These are phyloP conservation scores for Pinus tabuliformis DNA, from an alignment of 75 land plant species.

Conservation along the genomic window DNA sequence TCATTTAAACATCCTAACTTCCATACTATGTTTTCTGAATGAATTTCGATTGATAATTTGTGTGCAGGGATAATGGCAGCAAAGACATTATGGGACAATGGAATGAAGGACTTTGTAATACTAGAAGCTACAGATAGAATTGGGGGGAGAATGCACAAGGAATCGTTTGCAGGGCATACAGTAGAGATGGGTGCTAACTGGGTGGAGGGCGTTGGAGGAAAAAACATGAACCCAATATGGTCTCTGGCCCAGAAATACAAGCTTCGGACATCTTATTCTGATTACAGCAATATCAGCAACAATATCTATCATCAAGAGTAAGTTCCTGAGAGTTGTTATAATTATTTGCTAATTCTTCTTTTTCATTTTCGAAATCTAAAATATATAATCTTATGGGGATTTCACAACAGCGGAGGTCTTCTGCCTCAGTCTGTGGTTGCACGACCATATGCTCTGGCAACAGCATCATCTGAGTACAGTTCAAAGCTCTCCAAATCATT, in stretches of 20 bases:
- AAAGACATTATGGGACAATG: constrained; percentile 46
- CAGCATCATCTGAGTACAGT: background rate
- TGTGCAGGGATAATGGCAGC: constrained; percentile 61
- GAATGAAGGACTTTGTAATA: constrained; percentile 46
- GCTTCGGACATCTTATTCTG: constrained; percentile 23
- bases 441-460: background rate
- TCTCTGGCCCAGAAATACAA: constrained; percentile 35
- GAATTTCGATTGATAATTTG: background rate
- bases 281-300: constrained; percentile 32
- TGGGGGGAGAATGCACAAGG: constrained; percentile 56
- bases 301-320: constrained; percentile 27
- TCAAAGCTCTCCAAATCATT: background rate
- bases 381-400: too few relatives aligned
- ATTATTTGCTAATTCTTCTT: too few relatives aligned
- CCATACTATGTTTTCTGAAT: too few relatives aligned
- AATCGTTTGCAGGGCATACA: constrained; percentile 18
- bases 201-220: constrained; percentile 56
- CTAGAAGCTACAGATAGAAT: constrained; percentile 56
- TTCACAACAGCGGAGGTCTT: background rate
- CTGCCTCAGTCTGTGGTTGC: background rate
- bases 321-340: background rate
- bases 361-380: too few relatives aligned
- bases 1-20: too few relatives aligned
- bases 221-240: constrained; percentile 46
- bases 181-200: constrained; percentile 70